These are phyloP conservation scores for Kalanchoe fedtschenkoi DNA, from an alignment of 164 flowering plant genomes.

Conservation along the genomic window DNA sequence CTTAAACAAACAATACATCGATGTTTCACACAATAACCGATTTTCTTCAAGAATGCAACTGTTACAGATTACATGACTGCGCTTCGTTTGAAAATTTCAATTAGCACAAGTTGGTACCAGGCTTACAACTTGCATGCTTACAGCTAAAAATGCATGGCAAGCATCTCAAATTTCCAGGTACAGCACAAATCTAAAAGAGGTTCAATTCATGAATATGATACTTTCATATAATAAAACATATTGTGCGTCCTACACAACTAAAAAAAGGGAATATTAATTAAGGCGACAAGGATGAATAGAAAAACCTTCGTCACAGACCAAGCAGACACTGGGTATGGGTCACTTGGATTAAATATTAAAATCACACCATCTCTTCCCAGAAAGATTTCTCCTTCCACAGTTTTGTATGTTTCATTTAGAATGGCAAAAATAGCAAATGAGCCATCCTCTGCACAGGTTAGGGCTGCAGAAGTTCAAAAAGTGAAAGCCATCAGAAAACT, in stretches of 20 bases:
- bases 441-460: conserved; percentile 37
- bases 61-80: no score
- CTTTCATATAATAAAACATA: no score
- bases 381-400: conserved; percentile 10
- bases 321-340: conserved; percentile 56
- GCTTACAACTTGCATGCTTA: neutral
- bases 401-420: conserved; percentile 25
- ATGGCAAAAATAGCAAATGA: conserved; percentile 73
- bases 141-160: neutral
- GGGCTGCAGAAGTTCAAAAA: conserved; percentile 38
- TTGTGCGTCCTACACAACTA: neutral
- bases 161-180: neutral
- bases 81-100: no score
- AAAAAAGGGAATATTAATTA: neutral
- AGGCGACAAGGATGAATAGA: neutral
- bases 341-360: conserved; percentile 44
- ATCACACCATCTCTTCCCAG: conserved; percentile 52
- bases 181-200: neutral
- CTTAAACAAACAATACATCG: neutral
- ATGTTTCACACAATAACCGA: neutral
- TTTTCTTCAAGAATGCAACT: neutral
- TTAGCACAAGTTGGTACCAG: no score
- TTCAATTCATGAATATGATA: neutral
- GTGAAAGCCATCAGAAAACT: neutral
- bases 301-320: conserved; percentile 82